A percentile compares a stretch with the other conserved stretches of the same genome.
Conservation (phyloP, 306 rosid species). For the Vigna nakashimae region DNA sequence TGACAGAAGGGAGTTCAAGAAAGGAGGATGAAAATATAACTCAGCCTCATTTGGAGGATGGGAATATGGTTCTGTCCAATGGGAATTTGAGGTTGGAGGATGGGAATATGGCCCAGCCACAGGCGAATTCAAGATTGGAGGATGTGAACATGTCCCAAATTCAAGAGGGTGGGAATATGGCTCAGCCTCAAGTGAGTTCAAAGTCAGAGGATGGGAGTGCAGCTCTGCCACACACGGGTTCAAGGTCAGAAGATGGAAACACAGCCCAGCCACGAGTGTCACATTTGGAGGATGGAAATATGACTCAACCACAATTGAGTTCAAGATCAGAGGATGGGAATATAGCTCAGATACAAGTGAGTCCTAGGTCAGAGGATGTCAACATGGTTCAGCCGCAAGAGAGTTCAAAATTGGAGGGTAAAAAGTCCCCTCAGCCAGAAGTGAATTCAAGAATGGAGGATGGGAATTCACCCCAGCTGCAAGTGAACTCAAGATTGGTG, state of each 20-base stretch:
- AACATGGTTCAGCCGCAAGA: background rate
- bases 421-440: slow-evolving; percentile 11
- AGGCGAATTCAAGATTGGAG: slow-evolving; percentile 6
- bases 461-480: background rate
- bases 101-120: background rate
- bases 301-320: background rate
- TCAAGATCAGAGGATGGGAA: slow-evolving; percentile 22
- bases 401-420: background rate
- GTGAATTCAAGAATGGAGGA: slow-evolving; percentile 17
- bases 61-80: background rate
- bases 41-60: slow-evolving; percentile 5
- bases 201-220: background rate
- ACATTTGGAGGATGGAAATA: background rate
- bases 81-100: background rate
- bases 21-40: background rate
- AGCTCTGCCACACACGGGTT: background rate
- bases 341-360: slow-evolving; percentile 6
- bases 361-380: slow-evolving; percentile 9
- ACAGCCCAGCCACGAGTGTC: background rate
- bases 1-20: background rate
- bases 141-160: background rate
- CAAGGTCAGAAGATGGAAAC: background rate
- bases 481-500: background rate
- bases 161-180: background rate
- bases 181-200: background rate